A percentile compares a stretch with the other conserved stretches of the same genome.
Evolutionary conservation across 306 rosid species (phyloP).

Genomic region (Neltuma alba): DNA sequence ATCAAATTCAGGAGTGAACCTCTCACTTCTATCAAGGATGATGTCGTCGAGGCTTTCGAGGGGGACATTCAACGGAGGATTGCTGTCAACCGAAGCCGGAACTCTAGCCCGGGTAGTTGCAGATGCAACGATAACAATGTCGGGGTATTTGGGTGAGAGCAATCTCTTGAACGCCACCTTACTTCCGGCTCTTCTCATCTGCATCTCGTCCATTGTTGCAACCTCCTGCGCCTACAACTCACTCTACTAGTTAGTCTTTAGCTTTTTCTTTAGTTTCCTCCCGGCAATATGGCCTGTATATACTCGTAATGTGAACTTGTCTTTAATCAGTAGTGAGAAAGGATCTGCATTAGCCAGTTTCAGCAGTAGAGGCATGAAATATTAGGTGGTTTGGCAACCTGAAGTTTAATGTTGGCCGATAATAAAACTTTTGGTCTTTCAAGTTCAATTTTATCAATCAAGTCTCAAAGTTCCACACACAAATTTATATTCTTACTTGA

Average conservation of each 20-base stretch:
- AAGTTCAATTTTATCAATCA: not conserved
- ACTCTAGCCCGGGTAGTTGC: slow-evolving; percentile 90
- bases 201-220: slow-evolving; percentile 70
- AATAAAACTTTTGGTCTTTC: not conserved
- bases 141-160: slow-evolving; percentile 64
- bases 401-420: not conserved
- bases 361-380: not conserved
- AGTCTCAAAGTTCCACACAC: not conserved
- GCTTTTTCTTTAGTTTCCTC: not conserved
- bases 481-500: too few relatives aligned
- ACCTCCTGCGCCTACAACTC: slow-evolving; percentile 86
- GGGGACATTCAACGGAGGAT: slow-evolving; percentile 83
- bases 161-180: slow-evolving; percentile 70
- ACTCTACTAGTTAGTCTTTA: slow-evolving; percentile 54
- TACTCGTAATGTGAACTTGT: slow-evolving; percentile 15
- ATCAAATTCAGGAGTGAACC: slow-evolving; percentile 73
- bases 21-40: slow-evolving; percentile 77
- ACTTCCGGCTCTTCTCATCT: slow-evolving; percentile 68
- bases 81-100: slow-evolving; percentile 89
- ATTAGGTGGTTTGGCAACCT: not conserved
- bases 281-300: slow-evolving; percentile 33
- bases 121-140: slow-evolving; percentile 81
- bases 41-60: slow-evolving; percentile 88
- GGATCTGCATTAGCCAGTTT: slow-evolving; percentile 1
- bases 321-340: slow-evolving; percentile 8